These are phyloP conservation scores for Pyrenochaeta sp. DNA, from an alignment of 2,329 filamentous ascomycete genomes.

Conservation along the genomic window DNA sequence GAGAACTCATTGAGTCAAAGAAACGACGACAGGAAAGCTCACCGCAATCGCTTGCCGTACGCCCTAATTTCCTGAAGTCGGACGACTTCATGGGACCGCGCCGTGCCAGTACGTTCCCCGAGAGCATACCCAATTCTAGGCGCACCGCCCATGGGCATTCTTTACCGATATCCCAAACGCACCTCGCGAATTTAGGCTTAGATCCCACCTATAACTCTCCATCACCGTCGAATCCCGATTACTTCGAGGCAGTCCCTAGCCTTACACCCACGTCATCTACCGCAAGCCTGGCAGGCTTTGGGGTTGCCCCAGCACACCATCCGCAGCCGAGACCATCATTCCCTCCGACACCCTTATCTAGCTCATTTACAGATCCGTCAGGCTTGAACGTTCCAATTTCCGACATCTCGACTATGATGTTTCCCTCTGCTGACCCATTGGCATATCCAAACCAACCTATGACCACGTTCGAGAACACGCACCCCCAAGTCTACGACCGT, in stretches of 20 bases:
- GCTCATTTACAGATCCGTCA: slow-evolving; percentile 41
- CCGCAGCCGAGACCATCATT: slow-evolving; percentile 41
- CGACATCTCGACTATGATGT: slow-evolving; percentile 81
- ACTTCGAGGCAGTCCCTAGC: slow-evolving; percentile 41
- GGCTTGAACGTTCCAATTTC: slow-evolving; percentile 61
- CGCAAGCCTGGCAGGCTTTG: slow-evolving; percentile 39
- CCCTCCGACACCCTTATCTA: slow-evolving; percentile 38
- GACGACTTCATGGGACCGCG: slow-evolving; percentile 34
- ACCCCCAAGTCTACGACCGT: slow-evolving; percentile 37
- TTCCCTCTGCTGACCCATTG: slow-evolving; percentile 79
- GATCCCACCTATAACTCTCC: slow-evolving; percentile 39
- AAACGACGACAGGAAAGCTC: slow-evolving; percentile 51
- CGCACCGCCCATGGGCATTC: slow-evolving; percentile 35
- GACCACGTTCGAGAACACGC: slow-evolving; percentile 62
- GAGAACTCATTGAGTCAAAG: slow-evolving; percentile 40
- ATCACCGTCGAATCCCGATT: slow-evolving; percentile 35
- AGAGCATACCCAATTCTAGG: slow-evolving; percentile 39
- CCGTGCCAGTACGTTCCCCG: slow-evolving; percentile 49
- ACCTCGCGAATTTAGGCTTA: slow-evolving; percentile 38
- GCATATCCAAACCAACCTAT: slow-evolving; percentile 81
- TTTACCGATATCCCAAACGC: slow-evolving; percentile 39
- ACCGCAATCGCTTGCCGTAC: slow-evolving; percentile 38
- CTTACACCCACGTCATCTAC: slow-evolving; percentile 46
- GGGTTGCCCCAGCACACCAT: slow-evolving; percentile 28
- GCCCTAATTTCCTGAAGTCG: slow-evolving; percentile 34